Conservation (phyloP, 257 asterid species). For the Ligustrum vulgare region DNA sequence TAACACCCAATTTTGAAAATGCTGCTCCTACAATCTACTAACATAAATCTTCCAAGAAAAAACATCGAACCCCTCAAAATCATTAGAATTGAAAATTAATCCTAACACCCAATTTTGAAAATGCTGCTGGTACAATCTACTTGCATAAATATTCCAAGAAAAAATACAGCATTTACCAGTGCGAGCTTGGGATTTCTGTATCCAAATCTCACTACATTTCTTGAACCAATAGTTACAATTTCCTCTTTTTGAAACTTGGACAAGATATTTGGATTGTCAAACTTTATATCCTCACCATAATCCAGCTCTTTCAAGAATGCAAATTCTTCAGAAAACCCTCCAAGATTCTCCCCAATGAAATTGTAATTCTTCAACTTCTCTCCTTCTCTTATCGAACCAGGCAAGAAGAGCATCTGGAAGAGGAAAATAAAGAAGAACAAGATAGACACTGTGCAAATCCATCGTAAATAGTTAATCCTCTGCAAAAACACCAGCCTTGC, state of each 20-base stretch:
- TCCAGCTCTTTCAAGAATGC: constrained; percentile 58
- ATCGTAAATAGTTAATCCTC: constrained; percentile 57
- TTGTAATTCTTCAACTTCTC: constrained; percentile 19
- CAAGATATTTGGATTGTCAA: constrained; percentile 54
- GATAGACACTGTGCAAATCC: constrained; percentile 57
- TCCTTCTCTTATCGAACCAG: constrained; percentile 48
- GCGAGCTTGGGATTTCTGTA: constrained; percentile 75
- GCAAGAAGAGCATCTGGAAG: constrained; percentile 60
- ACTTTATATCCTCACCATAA: constrained; percentile 73
- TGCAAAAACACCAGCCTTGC: constrained; percentile 55
- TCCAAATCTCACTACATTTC: constrained; percentile 53
- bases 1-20: neutral
- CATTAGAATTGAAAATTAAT: neutral
- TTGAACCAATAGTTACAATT: constrained; percentile 41
- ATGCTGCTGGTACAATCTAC: constrained; percentile 9
- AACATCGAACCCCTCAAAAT: neutral
- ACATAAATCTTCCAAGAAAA: neutral
- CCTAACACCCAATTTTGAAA: constrained; percentile 22
- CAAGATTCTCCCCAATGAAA: constrained; percentile 32
- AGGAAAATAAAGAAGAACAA: constrained; percentile 63
- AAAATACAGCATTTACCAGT: constrained; percentile 45
- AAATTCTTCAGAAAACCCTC: constrained; percentile 36
- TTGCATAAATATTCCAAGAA: neutral
- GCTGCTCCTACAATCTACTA: neutral
- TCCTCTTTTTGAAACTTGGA: constrained; percentile 55